A percentile compares a stretch with the other conserved stretches of the same genome.
Evolutionary conservation across 2,329 filamentous ascomycete genomes (phyloP).

Genomic region (Penicillium hordei): DNA sequence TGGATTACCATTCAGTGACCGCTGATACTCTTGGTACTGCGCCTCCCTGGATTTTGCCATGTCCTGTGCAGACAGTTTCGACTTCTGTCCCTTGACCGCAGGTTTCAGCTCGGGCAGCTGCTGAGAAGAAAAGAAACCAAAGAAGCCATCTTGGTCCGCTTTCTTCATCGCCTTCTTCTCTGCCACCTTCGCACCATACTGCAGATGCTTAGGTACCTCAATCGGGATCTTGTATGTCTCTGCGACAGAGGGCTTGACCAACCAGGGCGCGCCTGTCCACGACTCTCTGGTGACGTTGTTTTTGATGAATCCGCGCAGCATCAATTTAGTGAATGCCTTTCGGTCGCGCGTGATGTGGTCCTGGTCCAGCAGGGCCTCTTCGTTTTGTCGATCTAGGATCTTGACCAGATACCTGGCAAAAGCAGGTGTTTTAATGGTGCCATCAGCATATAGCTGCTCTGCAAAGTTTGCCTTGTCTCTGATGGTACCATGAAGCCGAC

Average conservation of each 20-base stretch:
- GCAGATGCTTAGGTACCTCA: slow-evolving; percentile 78
- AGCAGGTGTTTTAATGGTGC: slow-evolving; percentile 64
- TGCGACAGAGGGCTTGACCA: slow-evolving; percentile 85
- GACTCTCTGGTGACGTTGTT: slow-evolving; percentile 88
- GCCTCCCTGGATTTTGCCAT: slow-evolving; percentile 48
- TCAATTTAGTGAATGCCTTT: slow-evolving; percentile 91
- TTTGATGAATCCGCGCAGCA: slow-evolving; percentile 90
- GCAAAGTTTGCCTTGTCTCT: slow-evolving; percentile 81
- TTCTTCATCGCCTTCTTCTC: slow-evolving; percentile 74
- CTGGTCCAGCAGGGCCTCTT: slow-evolving; percentile 78
- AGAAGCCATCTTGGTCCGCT: slow-evolving; percentile 50
- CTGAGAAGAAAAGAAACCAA: slow-evolving; percentile 52
- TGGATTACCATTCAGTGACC: slow-evolving; percentile 46
- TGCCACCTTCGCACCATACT: slow-evolving; percentile 74
- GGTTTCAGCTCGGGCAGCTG: slow-evolving; percentile 73
- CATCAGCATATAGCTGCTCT: slow-evolving; percentile 61
- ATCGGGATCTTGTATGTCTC: slow-evolving; percentile 81
- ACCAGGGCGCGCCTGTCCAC: slow-evolving; percentile 95
- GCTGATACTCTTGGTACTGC: slow-evolving; percentile 51
- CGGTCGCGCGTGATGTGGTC: slow-evolving; percentile 81
- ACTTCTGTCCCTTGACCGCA: slow-evolving; percentile 67
- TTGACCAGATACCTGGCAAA: slow-evolving; percentile 80
- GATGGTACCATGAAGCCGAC: slow-evolving; percentile 70
- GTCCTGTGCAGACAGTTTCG: slow-evolving; percentile 52
- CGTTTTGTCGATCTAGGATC: slow-evolving; percentile 64